These are phyloP conservation scores for Pseudogymnoascus sp. DNA, from an alignment of 2,329 filamentous ascomycete genomes.

Conservation along the genomic window DNA sequence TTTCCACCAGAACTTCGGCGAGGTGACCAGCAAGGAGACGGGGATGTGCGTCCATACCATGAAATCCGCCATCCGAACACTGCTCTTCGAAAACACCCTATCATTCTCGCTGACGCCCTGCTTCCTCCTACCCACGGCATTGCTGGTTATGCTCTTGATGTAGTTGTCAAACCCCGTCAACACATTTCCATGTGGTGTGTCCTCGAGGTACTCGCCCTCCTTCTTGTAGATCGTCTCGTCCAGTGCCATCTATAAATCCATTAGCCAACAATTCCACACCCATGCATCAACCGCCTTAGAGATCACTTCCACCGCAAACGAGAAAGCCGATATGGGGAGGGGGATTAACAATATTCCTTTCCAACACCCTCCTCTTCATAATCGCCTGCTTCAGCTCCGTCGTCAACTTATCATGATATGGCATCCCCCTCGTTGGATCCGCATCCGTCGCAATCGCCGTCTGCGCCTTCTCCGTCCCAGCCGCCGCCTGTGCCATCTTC, in stretches of 20 bases:
- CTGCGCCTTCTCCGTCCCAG: not conserved
- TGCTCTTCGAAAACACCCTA: slow-evolving; percentile 60
- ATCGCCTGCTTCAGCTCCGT: slow-evolving; percentile 27
- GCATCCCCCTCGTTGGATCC: slow-evolving; percentile 18
- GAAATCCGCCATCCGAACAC: slow-evolving; percentile 19
- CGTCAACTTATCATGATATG: slow-evolving; percentile 25
- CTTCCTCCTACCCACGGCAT: slow-evolving; percentile 56
- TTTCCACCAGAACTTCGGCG: not conserved
- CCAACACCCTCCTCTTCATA: slow-evolving; percentile 30
- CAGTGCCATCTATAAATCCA: slow-evolving; percentile 31
- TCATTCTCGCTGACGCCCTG: slow-evolving; percentile 61
- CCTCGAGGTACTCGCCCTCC: slow-evolving; percentile 84
- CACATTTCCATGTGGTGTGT: slow-evolving; percentile 85
- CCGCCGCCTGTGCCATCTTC: not conserved
- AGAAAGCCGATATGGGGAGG: not conserved
- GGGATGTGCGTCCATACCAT: slow-evolving; percentile 35
- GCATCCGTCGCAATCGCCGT: slow-evolving; percentile 8
- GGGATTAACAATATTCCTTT: slow-evolving; percentile 48
- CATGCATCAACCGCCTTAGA: not conserved
- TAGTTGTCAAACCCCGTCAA: slow-evolving; percentile 97
- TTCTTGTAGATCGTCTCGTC: slow-evolving; percentile 81
- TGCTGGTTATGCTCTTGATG: slow-evolving; percentile 75
- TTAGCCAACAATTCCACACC: slow-evolving; percentile 20
- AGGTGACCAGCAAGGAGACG: slow-evolving; percentile 29
- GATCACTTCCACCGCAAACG: not conserved